Evolutionary conservation across 768 basidiomycete species (phyloP), one percentile per base, ranked within the genome.

Genomic region (Royoungia palumana): DNA sequence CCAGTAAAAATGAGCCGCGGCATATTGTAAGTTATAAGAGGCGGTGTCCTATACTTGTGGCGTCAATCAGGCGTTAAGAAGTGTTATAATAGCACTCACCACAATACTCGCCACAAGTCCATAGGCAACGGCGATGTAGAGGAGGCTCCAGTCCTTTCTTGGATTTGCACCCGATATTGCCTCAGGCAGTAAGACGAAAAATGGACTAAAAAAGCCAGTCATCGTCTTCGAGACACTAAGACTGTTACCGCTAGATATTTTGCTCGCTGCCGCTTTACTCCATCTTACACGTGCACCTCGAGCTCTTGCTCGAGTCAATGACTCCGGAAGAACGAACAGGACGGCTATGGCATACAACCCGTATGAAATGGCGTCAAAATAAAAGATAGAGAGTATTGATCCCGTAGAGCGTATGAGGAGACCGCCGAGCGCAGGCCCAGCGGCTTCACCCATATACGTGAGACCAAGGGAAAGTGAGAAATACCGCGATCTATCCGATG

Each of bases 351-450:
- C 65, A 55, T 79, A 82, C 38, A 80, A 8, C 19, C 74, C 21
- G 52, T 87, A 82, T 9, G 81, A 50, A 9, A 61, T 53, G 5
- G 73, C 63, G 9, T 85, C 78, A 38, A 83, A 56, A 65, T 89
- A 94, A 72, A 94, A 94, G 16, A 89, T 81, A 1, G 80, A 79
- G 17, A 89, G 64, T 10, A 78, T 58, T 16, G 71, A 67, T 5
- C 75, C 76, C 1, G 83, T 87, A 19, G 67, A 57, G 32, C 70
- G 76, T 59, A 93, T 80, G 35, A 90, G 61, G 32, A 88, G 49
- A 43, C 80, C 75, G 13, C 90, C 89, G 0, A 93, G 48, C 5
- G 81, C 75, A 6, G 93, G 93, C 0, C 93, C 93, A 19, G 87
- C 27, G 1, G 84, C 85, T 60, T 88, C 75, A n/a, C 93, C 93